Evolutionary conservation across 1,284 basidiomycete species (phyloP), one percentile per base, ranked within the genome.

Genomic region (Anthracocystis panici-leucophaei): DNA sequence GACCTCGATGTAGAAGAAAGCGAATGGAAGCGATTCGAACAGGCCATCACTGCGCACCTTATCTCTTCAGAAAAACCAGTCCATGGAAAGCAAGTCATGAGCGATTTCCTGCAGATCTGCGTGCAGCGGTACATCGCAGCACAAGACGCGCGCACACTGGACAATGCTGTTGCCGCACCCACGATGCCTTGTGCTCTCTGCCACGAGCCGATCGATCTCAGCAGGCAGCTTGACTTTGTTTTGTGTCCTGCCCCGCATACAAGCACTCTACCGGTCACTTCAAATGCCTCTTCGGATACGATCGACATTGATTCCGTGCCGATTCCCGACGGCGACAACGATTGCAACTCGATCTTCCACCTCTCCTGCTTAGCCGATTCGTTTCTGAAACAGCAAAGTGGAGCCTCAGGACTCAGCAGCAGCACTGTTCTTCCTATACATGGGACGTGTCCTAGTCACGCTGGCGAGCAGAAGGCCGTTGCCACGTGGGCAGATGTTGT

Each of bases 331-430:
- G 20, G 16, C 11, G 45, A 56, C 14, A 16, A 5, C 6, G 21
- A 23, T 11, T 92, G 91, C 84, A 86, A 77, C 1, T 86, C 89
- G 6, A 83, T 90, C 3, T 89, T 90, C 2, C 93, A 95, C 83
- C 86, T 94, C 0, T 74, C 82, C 0, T 95, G 93, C 79, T 88
- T 95, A 8, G 89, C 92, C 2, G 54, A 85, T 6, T 81, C 87
- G 21, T 92, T 93, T 82, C 87, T 91, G 1, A n/a, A 63, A 33
- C 63, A 70, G 38, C 50, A 23, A 8, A 31, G 16, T 29, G 51
- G 20, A 0, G 70, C 11, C 48, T 73, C 20, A 49, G 46, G 16
- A 2, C 33, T 21, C 0, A 55, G 58, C 46, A 51, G 14, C 2
- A 71, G 54, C 16, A 65, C 58, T 21, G 53, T 80, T 0, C 69